phyloP scores from a whole-genome alignment of 2,329 filamentous ascomycete genomes.

The Cladosporium phlei region DNA sequence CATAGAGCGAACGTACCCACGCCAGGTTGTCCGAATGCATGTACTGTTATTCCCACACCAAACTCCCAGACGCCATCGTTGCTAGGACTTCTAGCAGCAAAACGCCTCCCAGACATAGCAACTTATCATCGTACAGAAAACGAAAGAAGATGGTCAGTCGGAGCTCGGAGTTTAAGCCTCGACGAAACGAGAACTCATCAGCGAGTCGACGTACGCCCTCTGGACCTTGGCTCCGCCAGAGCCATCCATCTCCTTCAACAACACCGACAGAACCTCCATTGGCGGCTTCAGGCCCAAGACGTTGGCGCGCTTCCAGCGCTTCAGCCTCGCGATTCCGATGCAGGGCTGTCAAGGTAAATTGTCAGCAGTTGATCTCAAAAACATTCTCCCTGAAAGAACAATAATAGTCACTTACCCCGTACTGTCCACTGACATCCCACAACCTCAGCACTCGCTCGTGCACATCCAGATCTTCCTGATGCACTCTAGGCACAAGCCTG shows the following conservation, averaged over 20 bases:
- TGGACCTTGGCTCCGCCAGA: slow-evolving; percentile 49
- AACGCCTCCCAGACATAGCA: no score
- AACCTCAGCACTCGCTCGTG: slow-evolving; percentile 85
- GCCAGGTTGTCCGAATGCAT: no score
- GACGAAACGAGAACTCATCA: slow-evolving; percentile 49
- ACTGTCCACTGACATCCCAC: slow-evolving; percentile 88
- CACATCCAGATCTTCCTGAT: slow-evolving; percentile 66
- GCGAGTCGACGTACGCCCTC: slow-evolving; percentile 68
- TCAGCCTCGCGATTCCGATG: slow-evolving; percentile 73
- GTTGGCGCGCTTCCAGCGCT: slow-evolving; percentile 84
- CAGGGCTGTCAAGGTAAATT: slow-evolving; percentile 60
- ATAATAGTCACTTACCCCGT: slow-evolving; percentile 65
- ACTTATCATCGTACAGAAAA: no score
- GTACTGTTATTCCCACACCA: no score
- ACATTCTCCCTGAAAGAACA: background rate
- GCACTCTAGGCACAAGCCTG: slow-evolving; percentile 65
- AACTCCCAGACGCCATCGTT: no score
- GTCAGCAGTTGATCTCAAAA: slow-evolving; percentile 14
- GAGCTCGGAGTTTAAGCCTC: slow-evolving; percentile 27
- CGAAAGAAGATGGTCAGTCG: background rate
- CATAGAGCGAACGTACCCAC: no score
- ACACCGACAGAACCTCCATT: slow-evolving; percentile 80
- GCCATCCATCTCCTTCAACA: slow-evolving; percentile 63
- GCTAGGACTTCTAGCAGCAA: no score
- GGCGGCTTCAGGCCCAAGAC: slow-evolving; percentile 79